Percentiles rank a stretch among this genome's conserved stretches.
Evolutionary conservation across 306 rosid species (phyloP).

Genomic region (Abrus precatorius): DNA sequence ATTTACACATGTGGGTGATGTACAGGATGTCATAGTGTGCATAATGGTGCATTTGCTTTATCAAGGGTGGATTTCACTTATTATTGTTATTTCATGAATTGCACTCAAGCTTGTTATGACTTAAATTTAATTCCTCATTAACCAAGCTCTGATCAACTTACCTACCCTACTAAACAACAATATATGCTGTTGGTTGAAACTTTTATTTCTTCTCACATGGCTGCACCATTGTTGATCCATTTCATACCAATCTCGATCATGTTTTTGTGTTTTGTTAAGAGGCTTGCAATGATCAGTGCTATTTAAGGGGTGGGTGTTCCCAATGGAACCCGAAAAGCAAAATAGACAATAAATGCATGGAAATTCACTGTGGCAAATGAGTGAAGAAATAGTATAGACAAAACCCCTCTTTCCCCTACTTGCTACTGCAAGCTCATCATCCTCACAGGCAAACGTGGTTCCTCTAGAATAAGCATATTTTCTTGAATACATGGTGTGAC

Average conservation of each 20-base stretch:
- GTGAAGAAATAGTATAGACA: slow-evolving; percentile 40
- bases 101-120: slow-evolving; percentile 12
- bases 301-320: slow-evolving; percentile 39
- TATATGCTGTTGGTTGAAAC: slow-evolving; percentile 29
- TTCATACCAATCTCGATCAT: slow-evolving; percentile 14
- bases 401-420: neutral
- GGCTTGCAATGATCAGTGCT: slow-evolving; percentile 25
- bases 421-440: slow-evolving; percentile 42
- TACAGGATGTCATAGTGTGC: too few relatives aligned
- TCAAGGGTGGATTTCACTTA: slow-evolving; percentile 25
- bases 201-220: slow-evolving; percentile 45
- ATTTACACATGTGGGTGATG: too few relatives aligned
- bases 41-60: neutral
- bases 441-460: slow-evolving; percentile 46
- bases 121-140: slow-evolving; percentile 17
- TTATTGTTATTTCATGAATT: slow-evolving; percentile 7
- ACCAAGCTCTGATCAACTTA: slow-evolving; percentile 14
- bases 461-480: slow-evolving; percentile 51
- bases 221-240: slow-evolving; percentile 20
- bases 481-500: slow-evolving; percentile 44
- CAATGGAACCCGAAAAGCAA: slow-evolving; percentile 40
- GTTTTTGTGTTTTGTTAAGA: slow-evolving; percentile 12
- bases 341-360: slow-evolving; percentile 14
- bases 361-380: slow-evolving; percentile 1
- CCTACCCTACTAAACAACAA: slow-evolving; percentile 36